Conservation (phyloP, 148 eudicot species). For the Vaccinium corymbosum region DNA sequence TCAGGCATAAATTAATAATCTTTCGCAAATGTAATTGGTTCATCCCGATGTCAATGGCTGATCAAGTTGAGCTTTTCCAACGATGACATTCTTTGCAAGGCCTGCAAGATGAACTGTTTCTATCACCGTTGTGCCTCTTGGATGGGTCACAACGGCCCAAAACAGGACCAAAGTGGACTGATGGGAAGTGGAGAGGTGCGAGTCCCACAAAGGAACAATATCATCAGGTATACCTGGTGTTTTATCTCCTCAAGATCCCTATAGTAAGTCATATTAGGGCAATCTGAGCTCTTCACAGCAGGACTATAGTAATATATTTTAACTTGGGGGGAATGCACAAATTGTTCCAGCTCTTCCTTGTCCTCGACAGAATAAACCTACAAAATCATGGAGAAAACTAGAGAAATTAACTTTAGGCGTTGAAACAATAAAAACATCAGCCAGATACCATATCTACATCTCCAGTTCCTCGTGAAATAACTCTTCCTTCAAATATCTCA, state of each 20-base stretch:
- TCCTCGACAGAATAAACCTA: conserved; percentile 80
- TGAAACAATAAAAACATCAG: not conserved
- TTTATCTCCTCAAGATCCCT: conserved; percentile 63
- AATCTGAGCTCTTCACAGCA: conserved; percentile 26
- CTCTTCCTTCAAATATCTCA: not conserved
- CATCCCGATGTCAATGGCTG: not conserved
- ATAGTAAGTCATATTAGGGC: conserved; percentile 23
- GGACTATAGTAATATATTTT: conserved; percentile 55
- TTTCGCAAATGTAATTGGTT: not conserved
- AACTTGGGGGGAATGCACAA: conserved; percentile 68
- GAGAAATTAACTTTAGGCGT: not conserved
- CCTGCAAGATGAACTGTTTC: not conserved
- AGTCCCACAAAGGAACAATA: conserved; percentile 13
- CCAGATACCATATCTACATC: not conserved
- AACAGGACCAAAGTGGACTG: not conserved
- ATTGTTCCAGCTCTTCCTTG: conserved; percentile 65
- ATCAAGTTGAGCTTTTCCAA: not conserved
- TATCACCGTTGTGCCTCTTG: not conserved
- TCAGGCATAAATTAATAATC: not conserved
- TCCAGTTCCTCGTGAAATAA: not conserved
- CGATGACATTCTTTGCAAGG: not conserved
- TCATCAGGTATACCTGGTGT: conserved; percentile 47
- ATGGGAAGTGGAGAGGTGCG: not conserved
- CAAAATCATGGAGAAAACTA: conserved; percentile 9
- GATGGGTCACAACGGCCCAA: not conserved